A percentile compares a stretch with the other conserved stretches of the same genome.
phyloP scores from a whole-genome alignment of 2,329 filamentous ascomycete species.

The Nigrospora sphaerica region DNA sequence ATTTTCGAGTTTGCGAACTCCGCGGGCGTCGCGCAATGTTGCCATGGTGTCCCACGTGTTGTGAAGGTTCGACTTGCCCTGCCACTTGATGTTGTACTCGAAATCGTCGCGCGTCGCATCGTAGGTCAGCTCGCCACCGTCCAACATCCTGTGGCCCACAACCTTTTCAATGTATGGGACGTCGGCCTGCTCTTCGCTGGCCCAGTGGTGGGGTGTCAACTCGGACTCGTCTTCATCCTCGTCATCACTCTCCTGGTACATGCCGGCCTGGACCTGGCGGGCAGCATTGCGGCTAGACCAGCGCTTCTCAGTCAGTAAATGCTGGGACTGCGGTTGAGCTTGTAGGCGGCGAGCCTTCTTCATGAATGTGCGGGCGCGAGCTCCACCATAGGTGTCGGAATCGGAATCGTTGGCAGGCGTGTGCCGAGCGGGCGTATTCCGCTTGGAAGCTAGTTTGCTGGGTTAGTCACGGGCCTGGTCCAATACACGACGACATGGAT shows the following conservation, averaged over 20 bases:
- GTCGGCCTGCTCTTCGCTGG: slow-evolving; percentile 60
- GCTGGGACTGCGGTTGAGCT: slow-evolving; percentile 54
- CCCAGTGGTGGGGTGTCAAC: slow-evolving; percentile 63
- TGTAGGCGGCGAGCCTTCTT: slow-evolving; percentile 75
- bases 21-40: slow-evolving; percentile 67
- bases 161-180: slow-evolving; percentile 86
- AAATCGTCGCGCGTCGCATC: slow-evolving; percentile 67
- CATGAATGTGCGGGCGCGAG: slow-evolving; percentile 58
- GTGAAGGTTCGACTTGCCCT: slow-evolving; percentile 89
- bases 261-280: slow-evolving; percentile 52
- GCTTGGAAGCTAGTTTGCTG: slow-evolving; percentile 46
- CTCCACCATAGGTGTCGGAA: slow-evolving; percentile 73
- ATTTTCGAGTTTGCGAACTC: slow-evolving; percentile 86
- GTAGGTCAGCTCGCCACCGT: slow-evolving; percentile 52
- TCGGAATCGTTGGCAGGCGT: slow-evolving; percentile 55
- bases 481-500: neutral
- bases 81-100: slow-evolving; percentile 94
- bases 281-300: slow-evolving; percentile 85
- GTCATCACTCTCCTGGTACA: slow-evolving; percentile 62
- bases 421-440: slow-evolving; percentile 47
- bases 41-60: slow-evolving; percentile 88
- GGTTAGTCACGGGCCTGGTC: slow-evolving; percentile 7
- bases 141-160: slow-evolving; percentile 75
- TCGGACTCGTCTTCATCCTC: slow-evolving; percentile 56
- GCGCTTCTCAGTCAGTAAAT: slow-evolving; percentile 71